These are phyloP conservation scores for Onygenales sp. DNA, from an alignment of 2,329 filamentous ascomycete genomes.

Conservation along the genomic window DNA sequence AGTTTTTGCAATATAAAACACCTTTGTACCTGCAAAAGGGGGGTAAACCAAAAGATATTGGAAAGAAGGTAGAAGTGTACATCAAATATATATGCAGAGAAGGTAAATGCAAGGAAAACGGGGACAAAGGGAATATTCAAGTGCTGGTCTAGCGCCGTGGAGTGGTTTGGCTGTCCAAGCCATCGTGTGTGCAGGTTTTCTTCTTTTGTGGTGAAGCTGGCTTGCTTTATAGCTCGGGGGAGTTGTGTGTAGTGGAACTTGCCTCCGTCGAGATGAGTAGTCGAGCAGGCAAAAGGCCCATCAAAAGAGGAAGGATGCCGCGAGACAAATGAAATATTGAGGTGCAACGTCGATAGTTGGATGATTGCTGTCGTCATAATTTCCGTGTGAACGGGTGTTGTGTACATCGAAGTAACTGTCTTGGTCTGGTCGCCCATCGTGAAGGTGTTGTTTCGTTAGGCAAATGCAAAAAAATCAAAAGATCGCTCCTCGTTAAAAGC, in stretches of 20 bases:
- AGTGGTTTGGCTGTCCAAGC: background rate
- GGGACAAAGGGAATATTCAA: background rate
- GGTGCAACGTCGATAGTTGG: slow-evolving; percentile 12
- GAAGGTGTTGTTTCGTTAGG: background rate
- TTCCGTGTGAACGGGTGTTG: slow-evolving; percentile 8
- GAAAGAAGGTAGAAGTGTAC: background rate
- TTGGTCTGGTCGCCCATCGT: slow-evolving; percentile 1
- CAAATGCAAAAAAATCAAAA: background rate
- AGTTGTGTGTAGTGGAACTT: background rate
- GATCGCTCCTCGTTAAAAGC: background rate
- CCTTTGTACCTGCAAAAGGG: background rate
- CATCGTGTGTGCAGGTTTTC: background rate
- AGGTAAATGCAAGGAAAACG: background rate
- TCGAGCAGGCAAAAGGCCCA: background rate
- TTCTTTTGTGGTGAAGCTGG: background rate
- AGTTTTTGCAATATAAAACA: background rate
- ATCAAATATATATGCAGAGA: background rate
- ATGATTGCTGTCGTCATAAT: background rate
- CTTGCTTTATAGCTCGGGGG: background rate
- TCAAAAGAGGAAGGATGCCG: background rate
- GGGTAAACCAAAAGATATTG: background rate
- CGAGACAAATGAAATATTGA: slow-evolving; percentile 1
- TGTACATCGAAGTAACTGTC: background rate
- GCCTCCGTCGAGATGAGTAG: background rate
- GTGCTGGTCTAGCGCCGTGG: slow-evolving; percentile 2